These are phyloP conservation scores for Fusarium irregulare DNA, from an alignment of 2,329 filamentous ascomycete genomes.

Conservation along the genomic window DNA sequence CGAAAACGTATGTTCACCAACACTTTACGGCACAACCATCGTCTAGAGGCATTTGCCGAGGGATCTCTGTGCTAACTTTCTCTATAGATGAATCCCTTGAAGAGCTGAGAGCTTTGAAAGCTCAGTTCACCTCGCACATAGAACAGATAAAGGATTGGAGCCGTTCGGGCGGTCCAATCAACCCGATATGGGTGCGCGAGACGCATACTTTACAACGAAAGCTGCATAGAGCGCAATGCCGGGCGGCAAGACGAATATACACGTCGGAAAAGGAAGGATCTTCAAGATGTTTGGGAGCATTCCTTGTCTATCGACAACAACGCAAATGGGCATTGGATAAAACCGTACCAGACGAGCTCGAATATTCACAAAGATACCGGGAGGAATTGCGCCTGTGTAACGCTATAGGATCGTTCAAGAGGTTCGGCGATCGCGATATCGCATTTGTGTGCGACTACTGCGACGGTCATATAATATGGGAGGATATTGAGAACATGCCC, in stretches of 20 bases:
- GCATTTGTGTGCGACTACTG: slow-evolving; percentile 72
- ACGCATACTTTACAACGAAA: slow-evolving; percentile 61
- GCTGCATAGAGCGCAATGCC: slow-evolving; percentile 68
- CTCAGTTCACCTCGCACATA: slow-evolving; percentile 60
- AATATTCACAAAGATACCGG: slow-evolving; percentile 54
- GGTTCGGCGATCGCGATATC: slow-evolving; percentile 65
- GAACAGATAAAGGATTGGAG: slow-evolving; percentile 66
- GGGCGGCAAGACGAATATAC: slow-evolving; percentile 67
- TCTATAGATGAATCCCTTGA: slow-evolving; percentile 63
- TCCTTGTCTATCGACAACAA: slow-evolving; percentile 64
- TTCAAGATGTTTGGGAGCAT: slow-evolving; percentile 66
- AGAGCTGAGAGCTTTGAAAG: slow-evolving; percentile 60
- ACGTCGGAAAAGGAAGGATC: slow-evolving; percentile 61
- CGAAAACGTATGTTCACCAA: slow-evolving; percentile 55
- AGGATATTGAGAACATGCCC: slow-evolving; percentile 65
- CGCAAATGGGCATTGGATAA: slow-evolving; percentile 50
- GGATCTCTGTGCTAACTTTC: slow-evolving; percentile 8
- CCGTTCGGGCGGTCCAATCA: slow-evolving; percentile 64
- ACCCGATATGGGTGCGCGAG: slow-evolving; percentile 66
- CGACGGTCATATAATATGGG: slow-evolving; percentile 70
- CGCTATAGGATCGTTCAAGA: slow-evolving; percentile 65
- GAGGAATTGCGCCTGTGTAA: slow-evolving; percentile 65
- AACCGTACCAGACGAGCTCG: slow-evolving; percentile 44
- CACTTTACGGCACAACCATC: background rate
- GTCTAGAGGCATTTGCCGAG: background rate